Base-by-base conservation (phyloP, 345 rosid species). In the Arabidopsis suecica region DNA sequence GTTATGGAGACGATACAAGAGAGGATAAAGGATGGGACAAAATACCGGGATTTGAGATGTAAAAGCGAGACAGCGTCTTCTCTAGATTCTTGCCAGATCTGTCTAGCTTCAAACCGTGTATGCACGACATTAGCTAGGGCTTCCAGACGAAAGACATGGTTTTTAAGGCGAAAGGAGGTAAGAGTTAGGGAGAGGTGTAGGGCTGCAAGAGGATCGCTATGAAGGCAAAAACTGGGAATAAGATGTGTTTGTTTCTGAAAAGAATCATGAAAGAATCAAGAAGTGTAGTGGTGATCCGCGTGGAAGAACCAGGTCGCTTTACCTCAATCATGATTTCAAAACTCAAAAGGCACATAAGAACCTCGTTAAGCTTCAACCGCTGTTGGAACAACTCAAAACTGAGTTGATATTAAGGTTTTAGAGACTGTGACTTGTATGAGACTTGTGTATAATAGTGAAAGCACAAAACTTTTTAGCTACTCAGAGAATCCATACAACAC, bases 81-180 rank as follows among this genome's bases (percentile, higher is more conserved):
- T 65, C 94, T 88, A 45, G 97, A 87, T 73, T 91, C 96, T 74
- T 71, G 65, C 85, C 85, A 81, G 37, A 86, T 84, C 38, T 89
- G 91, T 32, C 85, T 85, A 59, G 92, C 79, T 77, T 93, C 92
- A 64, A 86, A 78, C 73, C 80, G 84, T 16, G 93, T 88, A 60
- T 80, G 53, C 57, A 89, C 71, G 6, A 78, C 69, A 23, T 58
- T 55, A 32, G 86, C 90, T 33, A 91, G 68, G 61, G 78, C 82
- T 56, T 91, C 93, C 60, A 93, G 79, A 74, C 74, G 81, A 69
- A 75, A 79, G 79, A 91, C 84, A 54, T 83, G 86, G 79, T 78
- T 72, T 60, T 78, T 83, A 63, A 85, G 57, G 11, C 86, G 91
- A 20, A 61, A 77, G 53, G 88, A 80, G 49, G 82, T 66, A 73